phyloP scores from a whole-genome alignment of 2,329 filamentous ascomycete genomes.

The Cordyceps fumosorosea region DNA sequence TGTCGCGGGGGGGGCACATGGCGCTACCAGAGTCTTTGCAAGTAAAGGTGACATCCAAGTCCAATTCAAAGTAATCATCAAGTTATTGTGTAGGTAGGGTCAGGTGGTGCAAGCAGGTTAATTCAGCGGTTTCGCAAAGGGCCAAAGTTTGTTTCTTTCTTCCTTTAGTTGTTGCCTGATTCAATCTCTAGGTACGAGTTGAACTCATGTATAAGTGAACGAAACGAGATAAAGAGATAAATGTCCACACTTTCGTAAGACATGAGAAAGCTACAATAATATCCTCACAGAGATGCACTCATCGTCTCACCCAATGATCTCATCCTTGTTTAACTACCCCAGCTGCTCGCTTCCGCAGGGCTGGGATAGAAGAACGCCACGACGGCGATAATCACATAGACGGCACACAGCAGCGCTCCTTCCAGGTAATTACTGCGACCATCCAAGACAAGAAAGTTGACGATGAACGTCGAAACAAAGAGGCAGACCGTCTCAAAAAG shows the following conservation, averaged over 20 bases:
- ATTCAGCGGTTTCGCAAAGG: background rate
- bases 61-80: no score
- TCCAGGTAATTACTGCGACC: conserved; percentile 84
- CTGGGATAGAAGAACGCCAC: conserved; percentile 62
- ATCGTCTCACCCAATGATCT: background rate
- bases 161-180: background rate
- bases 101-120: no score
- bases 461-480: conserved; percentile 77
- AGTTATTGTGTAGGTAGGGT: no score
- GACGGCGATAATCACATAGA: conserved; percentile 61
- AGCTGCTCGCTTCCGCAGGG: conserved; percentile 38
- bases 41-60: no score
- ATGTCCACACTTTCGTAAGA: background rate
- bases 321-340: conserved; percentile 19
- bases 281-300: background rate
- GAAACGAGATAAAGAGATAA: background rate
- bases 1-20: background rate
- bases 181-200: background rate
- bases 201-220: background rate
- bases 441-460: conserved; percentile 82
- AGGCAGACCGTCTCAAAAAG: conserved; percentile 83
- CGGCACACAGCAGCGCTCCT: conserved; percentile 61
- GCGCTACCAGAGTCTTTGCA: background rate
- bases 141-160: no score
- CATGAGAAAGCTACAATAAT: background rate